Evolutionary conservation across 768 basidiomycete species (phyloP).

Genomic region (Pleurotus salmoneostramineus): DNA sequence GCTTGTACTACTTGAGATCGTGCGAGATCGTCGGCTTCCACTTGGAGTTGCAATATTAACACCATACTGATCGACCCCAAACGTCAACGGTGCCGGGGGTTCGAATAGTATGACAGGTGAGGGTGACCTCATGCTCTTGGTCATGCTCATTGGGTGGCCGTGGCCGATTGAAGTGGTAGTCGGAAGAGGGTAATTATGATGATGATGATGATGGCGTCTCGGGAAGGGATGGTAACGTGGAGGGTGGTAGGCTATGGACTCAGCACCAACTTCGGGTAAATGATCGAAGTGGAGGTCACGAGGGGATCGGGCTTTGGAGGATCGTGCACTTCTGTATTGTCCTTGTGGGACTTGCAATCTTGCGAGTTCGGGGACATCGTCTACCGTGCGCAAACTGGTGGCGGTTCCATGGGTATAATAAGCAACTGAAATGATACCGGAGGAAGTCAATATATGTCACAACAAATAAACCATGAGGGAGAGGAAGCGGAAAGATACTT

Average conservation of each 20-base stretch:
- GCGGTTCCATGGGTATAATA: slow-evolving; percentile 66
- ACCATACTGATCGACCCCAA: neutral
- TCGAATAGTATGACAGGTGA: neutral
- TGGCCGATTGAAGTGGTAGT: no score
- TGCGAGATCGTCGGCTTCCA: slow-evolving; percentile 6
- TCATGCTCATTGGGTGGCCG: no score
- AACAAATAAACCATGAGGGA: neutral
- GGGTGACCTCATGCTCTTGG: neutral
- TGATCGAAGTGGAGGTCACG: slow-evolving; percentile 15
- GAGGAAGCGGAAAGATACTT: slow-evolving; percentile 19
- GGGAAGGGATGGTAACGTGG: slow-evolving; percentile 8
- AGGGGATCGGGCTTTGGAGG: slow-evolving; percentile 32
- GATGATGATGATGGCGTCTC: neutral
- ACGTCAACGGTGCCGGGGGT: neutral
- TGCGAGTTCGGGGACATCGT: slow-evolving; percentile 54
- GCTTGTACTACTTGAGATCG: neutral
- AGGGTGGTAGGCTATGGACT: neutral
- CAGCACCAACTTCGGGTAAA: neutral
- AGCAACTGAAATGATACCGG: slow-evolving; percentile 45
- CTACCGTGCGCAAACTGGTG: slow-evolving; percentile 54
- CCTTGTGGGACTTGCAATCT: slow-evolving; percentile 52
- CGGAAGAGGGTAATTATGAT: neutral
- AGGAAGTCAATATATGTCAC: neutral
- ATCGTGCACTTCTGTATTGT: slow-evolving; percentile 63
- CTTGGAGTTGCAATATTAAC: no score